Evolutionary conservation across 116 monocot species (phyloP).

Genomic region (Papilionanthe hybrid): DNA sequence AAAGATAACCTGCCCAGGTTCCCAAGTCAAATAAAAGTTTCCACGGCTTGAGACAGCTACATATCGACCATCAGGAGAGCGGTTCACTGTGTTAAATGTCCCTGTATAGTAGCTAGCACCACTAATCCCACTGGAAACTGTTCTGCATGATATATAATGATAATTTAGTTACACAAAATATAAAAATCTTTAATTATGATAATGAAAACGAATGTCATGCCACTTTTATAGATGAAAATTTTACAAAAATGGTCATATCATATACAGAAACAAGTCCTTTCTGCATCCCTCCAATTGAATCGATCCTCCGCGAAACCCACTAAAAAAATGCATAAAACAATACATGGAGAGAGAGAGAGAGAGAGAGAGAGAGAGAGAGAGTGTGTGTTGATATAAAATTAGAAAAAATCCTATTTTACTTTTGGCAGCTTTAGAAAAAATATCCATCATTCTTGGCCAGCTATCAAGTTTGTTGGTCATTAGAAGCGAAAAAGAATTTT

Average conservation of each 20-base stretch:
- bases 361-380: neutral
- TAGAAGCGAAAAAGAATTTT: too few relatives aligned
- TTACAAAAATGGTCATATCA: neutral
- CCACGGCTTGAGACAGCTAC: conserved; percentile 97
- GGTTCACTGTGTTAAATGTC: conserved; percentile 89
- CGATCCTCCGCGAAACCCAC: neutral
- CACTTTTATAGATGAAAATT: neutral
- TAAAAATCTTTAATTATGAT: neutral
- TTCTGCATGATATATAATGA: conserved; percentile 53
- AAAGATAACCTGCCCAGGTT: conserved; percentile 85
- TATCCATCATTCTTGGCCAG: too few relatives aligned
- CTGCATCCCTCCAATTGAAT: neutral
- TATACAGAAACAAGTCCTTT: neutral
- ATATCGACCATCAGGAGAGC: conserved; percentile 90
- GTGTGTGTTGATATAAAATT: too few relatives aligned
- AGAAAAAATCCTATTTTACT: too few relatives aligned
- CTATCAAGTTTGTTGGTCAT: too few relatives aligned
- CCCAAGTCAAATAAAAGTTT: conserved; percentile 96
- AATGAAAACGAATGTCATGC: neutral
- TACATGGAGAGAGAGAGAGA: neutral
- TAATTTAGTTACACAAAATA: conserved; percentile 12
- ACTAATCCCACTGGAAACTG: conserved; percentile 99
- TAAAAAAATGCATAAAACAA: neutral
- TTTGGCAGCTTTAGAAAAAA: too few relatives aligned
- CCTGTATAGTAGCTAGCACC: conserved; percentile 99